Conservation (phyloP, 2,329 filamentous ascomycete species). For the Sarocladiaceae sp. region DNA sequence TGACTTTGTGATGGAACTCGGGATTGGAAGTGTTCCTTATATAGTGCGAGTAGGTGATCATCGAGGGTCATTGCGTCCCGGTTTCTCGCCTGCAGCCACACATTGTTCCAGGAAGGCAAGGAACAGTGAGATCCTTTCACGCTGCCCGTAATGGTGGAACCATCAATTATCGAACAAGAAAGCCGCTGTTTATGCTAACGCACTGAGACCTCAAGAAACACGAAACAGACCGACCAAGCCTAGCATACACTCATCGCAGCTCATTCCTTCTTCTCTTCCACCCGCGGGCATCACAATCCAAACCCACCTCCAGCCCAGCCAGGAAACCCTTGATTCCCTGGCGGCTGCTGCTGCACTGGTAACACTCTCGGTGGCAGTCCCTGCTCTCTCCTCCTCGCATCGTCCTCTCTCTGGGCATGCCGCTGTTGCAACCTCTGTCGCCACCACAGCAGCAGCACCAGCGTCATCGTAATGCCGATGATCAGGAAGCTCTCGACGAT, state of each 20-base stretch:
- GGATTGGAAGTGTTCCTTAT: no score
- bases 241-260: not conserved
- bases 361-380: slow-evolving; percentile 20
- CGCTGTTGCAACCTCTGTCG: slow-evolving; percentile 62
- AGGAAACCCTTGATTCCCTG: slow-evolving; percentile 21
- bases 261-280: no score
- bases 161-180: not conserved
- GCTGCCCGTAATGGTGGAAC: no score
- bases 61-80: no score
- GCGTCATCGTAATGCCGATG: slow-evolving; percentile 64
- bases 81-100: no score
- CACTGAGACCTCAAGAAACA: not conserved
- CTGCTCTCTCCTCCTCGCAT: slow-evolving; percentile 23
- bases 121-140: no score
- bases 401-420: slow-evolving; percentile 31
- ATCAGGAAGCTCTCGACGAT: slow-evolving; percentile 82
- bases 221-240: not conserved
- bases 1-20: not conserved
- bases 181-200: slow-evolving; percentile 5
- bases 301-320: slow-evolving; percentile 31
- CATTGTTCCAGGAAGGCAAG: not conserved
- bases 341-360: slow-evolving; percentile 15
- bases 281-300: no score
- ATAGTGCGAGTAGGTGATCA: no score
- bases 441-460: slow-evolving; percentile 78